Evolutionary conservation across 495 filamentous ascomycete species (phyloP), one percentile per base, ranked within the genome.

Genomic region (Cercophora scortea): DNA sequence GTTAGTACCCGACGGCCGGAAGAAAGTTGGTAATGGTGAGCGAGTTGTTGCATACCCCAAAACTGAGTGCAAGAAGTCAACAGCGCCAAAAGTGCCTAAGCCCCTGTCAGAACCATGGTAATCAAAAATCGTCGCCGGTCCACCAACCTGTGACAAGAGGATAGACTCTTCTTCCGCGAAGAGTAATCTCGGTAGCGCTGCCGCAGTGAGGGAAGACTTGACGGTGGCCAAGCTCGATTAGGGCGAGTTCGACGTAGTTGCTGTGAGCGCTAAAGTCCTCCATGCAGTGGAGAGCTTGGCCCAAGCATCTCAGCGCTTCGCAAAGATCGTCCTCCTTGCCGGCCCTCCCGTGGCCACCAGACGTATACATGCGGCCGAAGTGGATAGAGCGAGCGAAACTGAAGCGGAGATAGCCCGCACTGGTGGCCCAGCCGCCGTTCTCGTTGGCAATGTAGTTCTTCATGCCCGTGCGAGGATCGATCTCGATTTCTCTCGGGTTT

Each of bases 371-470:
- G 18, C 93, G 79, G 10, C 91, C 93, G 57, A 82, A 95, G 68
- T 98, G 91, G 51, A 98, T 92, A 61, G 85, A 83, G 38, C 93
- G 81, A 16, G 77, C 73, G 53, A 98, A 81, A 55, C 88, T 94
- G 66, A 84, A 88, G 60, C 87, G 87, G 54, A 98, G 78, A 61
- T 95, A 98, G 36, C 87, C 92, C n/a, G 84, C 64, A 45, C 89
- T 94, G 9, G 93, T 98, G 0, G 90, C 88, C 85, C 88, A 92
- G 47, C 75, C 74, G 3, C 91, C 89, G 8, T 61, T 65, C 65
- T 96, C 93, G 58, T 96, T 97, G 40, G 91, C 86, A 55, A 98
- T 96, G 68, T 98, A 98, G 65, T 97, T 96, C 71, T 98, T 98
- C 92, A 98, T 95, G 11, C 89, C 90, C 4, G 90, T 96, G 4